Conservation (phyloP, 257 asterid species). For the Rubia yunnanensis region DNA sequence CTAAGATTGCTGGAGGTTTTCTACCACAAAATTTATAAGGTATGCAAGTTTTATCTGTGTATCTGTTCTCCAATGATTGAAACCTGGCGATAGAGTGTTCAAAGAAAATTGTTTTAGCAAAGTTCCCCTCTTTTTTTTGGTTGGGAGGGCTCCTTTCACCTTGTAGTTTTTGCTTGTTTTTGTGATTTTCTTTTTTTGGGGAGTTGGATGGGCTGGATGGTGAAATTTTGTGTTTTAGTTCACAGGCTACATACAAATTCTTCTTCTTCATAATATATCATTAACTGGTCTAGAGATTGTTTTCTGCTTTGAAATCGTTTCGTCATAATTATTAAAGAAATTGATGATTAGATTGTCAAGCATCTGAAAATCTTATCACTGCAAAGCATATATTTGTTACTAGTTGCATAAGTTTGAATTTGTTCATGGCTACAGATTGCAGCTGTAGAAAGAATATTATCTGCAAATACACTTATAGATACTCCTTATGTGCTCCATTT, state of each 20-base stretch:
- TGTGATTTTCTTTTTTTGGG: background rate
- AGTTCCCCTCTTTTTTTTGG: background rate
- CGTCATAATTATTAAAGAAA: background rate
- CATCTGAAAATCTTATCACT: background rate
- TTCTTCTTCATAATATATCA: background rate
- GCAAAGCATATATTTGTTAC: background rate
- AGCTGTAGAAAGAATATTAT: background rate
- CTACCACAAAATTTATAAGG: constrained; percentile 77
- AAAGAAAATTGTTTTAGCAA: background rate
- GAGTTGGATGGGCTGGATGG: background rate
- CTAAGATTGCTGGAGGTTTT: constrained; percentile 77
- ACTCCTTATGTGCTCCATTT: background rate
- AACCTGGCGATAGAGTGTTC: background rate
- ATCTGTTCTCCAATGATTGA: background rate
- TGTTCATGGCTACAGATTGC: background rate
- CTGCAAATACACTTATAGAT: background rate
- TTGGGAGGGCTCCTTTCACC: background rate
- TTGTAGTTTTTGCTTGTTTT: background rate
- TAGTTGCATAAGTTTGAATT: background rate
- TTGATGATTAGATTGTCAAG: background rate
- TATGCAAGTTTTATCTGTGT: constrained; percentile 7
- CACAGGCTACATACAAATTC: background rate
- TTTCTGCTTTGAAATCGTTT: background rate
- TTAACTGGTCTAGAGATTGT: background rate
- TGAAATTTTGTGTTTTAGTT: background rate